Conservation (phyloP, 441 rosid genomes). For the Populus hybrid region DNA sequence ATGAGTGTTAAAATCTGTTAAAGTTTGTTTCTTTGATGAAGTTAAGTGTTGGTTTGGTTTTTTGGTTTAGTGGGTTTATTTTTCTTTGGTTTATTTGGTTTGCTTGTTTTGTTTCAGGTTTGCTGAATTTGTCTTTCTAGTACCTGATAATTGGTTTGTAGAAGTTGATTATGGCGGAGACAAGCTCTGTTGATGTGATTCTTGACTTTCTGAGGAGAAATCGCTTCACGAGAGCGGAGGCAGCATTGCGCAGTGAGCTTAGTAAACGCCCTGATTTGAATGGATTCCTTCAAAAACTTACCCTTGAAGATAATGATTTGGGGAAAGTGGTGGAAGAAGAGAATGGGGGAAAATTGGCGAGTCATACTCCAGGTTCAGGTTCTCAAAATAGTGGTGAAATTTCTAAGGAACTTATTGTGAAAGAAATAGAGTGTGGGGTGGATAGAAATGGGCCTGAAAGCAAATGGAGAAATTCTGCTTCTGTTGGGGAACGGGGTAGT, state of each 20-base stretch:
- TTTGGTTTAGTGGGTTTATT: background rate
- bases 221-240: conserved; percentile 83
- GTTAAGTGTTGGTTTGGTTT: background rate
- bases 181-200: conserved; percentile 62
- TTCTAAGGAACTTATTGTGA: too few relatives aligned
- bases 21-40: background rate
- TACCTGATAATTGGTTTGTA: conserved; percentile 19
- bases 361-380: conserved; percentile 30
- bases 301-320: conserved; percentile 48
- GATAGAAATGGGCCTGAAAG: conserved; percentile 58
- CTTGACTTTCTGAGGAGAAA: conserved; percentile 72
- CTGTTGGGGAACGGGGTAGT: conserved; percentile 40
- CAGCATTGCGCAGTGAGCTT: conserved; percentile 83
- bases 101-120: conserved; percentile 31
- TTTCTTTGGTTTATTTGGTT: background rate
- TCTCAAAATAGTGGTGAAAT: conserved; percentile 42
- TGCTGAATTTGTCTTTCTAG: conserved; percentile 24
- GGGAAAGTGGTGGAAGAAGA: conserved; percentile 39
- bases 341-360: conserved; percentile 26
- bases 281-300: conserved; percentile 65
- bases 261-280: conserved; percentile 62
- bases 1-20: background rate
- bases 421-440: too few relatives aligned
- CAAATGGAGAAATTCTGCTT: conserved; percentile 49
- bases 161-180: conserved; percentile 56